Percentiles rank a stretch among this genome's conserved stretches.
phyloP scores from a whole-genome alignment of 148 eudicot genomes.

The Rhododendron ovatum region DNA sequence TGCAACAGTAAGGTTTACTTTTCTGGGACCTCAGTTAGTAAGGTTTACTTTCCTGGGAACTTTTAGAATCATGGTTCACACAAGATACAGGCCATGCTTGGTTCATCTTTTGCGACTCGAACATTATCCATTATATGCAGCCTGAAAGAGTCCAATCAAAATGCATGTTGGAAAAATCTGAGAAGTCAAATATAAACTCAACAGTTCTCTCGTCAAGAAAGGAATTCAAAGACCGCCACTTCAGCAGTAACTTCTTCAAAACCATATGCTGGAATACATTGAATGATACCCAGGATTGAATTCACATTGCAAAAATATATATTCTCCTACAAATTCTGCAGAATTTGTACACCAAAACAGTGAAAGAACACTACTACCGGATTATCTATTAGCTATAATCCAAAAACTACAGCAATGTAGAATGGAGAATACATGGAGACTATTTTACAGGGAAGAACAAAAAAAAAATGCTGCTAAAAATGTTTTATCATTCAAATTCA shows the following conservation, averaged over 20 bases:
- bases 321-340: not conserved
- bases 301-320: not conserved
- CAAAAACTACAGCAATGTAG: not conserved
- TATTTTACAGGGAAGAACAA: not conserved
- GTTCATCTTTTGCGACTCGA: not conserved
- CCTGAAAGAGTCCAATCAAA: not conserved
- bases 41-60: not conserved
- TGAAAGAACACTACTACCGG: not conserved
- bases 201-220: not conserved
- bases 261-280: not conserved
- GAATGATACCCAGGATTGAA: not conserved
- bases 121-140: not conserved
- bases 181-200: not conserved
- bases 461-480: not conserved
- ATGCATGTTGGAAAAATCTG: not conserved
- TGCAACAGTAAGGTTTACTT: not conserved
- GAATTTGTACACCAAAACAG: not conserved
- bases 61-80: not conserved
- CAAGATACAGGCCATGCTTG: not conserved
- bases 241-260: not conserved
- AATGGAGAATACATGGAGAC: not conserved
- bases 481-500: slow-evolving; percentile 15
- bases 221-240: not conserved
- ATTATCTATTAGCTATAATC: no score
- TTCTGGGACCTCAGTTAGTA: no score